phyloP scores from a whole-genome alignment of 805 yeast genomes.

The Candida gorgasii region DNA sequence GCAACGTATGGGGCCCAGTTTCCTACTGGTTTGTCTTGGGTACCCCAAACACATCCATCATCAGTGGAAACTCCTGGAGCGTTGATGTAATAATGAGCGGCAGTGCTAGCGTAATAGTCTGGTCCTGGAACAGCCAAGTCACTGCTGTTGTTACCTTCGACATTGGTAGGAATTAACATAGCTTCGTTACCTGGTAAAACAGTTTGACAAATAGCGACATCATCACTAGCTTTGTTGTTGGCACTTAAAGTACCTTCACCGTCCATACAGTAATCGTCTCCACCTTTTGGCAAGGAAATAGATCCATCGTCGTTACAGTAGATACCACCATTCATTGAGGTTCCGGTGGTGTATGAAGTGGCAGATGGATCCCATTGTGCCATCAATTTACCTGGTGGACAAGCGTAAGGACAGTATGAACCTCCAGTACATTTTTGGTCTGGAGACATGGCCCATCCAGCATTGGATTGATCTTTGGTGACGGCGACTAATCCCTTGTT shows the following conservation, averaged over 20 bases:
- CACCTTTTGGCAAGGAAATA: slow-evolving; percentile 58
- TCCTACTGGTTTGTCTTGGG: slow-evolving; percentile 65
- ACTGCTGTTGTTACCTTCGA: slow-evolving; percentile 48
- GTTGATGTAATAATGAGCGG: slow-evolving; percentile 84
- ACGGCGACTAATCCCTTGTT: slow-evolving; percentile 69
- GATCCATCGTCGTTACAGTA: slow-evolving; percentile 73
- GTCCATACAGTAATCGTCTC: slow-evolving; percentile 65
- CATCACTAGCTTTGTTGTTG: slow-evolving; percentile 53
- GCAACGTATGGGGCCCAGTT: slow-evolving; percentile 96
- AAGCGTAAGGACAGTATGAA: slow-evolving; percentile 88
- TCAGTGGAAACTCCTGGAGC: slow-evolving; percentile 75
- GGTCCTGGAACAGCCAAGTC: slow-evolving; percentile 83
- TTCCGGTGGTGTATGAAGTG: slow-evolving; percentile 73
- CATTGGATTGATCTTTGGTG: slow-evolving; percentile 56
- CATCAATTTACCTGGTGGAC: slow-evolving; percentile 84
- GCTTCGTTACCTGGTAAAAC: slow-evolving; percentile 94
- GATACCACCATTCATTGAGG: slow-evolving; percentile 80
- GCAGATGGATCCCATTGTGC: slow-evolving; percentile 85
- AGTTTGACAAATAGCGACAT: slow-evolving; percentile 88
- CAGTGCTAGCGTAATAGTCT: slow-evolving; percentile 81
- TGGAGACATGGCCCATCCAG: slow-evolving; percentile 85
- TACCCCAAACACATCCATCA: slow-evolving; percentile 88
- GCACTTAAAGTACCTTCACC: slow-evolving; percentile 77
- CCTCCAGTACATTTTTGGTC: slow-evolving; percentile 75
- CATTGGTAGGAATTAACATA: slow-evolving; percentile 84